Percentiles rank a stretch among this genome's conserved stretches.
Evolutionary conservation across 345 rosid genomes (phyloP).

Genomic region (Salix viminalis): DNA sequence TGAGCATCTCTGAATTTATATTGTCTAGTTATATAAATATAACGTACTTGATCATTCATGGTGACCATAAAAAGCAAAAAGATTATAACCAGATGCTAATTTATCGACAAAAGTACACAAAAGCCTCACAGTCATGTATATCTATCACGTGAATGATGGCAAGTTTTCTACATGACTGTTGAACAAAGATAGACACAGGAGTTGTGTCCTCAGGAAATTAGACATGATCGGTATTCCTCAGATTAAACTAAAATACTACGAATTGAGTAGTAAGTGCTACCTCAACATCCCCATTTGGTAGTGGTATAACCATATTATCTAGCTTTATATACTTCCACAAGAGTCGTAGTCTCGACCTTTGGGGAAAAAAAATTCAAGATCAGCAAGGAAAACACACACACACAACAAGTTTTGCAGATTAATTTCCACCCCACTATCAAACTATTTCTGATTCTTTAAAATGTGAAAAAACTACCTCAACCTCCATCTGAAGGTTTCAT

Average conservation of each 20-base stretch:
- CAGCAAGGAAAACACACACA: background rate
- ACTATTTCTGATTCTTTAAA: background rate
- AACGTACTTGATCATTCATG: background rate
- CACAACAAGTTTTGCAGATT: background rate
- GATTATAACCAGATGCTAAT: background rate
- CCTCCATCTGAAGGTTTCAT: constrained; percentile 76
- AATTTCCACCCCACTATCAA: constrained; percentile 1
- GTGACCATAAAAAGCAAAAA: background rate
- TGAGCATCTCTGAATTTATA: background rate
- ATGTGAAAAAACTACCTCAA: constrained; percentile 59
- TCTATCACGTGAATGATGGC: background rate
- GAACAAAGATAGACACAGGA: background rate
- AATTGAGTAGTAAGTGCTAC: constrained; percentile 22
- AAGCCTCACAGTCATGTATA: background rate
- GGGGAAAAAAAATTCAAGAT: background rate
- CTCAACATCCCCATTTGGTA: constrained; percentile 83
- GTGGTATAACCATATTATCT: constrained; percentile 92
- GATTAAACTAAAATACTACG: background rate
- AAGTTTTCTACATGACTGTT: background rate
- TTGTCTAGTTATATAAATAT: background rate
- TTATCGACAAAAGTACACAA: background rate
- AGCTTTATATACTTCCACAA: constrained; percentile 82
- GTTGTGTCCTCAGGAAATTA: background rate
- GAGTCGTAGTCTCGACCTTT: constrained; percentile 88
- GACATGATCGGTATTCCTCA: background rate